Percentiles rank a stretch among this genome's conserved stretches.
Conservation (phyloP, 192 early-diverging fungal genomes). For the Gamsiella multidivaricata region DNA sequence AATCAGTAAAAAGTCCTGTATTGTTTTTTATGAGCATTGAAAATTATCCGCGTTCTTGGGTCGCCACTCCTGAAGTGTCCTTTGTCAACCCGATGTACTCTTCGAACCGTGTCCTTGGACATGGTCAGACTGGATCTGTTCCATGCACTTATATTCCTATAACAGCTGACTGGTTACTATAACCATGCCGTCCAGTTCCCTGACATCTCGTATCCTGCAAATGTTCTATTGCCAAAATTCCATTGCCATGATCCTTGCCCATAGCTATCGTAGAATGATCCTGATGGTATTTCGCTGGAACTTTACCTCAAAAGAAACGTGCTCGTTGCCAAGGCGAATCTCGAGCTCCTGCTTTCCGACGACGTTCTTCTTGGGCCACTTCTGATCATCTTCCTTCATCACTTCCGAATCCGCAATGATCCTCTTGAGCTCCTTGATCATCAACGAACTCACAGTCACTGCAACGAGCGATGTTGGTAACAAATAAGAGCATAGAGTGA, state of each 20-base stretch:
- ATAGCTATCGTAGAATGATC: neutral
- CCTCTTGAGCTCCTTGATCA: slow-evolving; percentile 89
- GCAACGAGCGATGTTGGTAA: neutral
- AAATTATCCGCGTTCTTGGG: too few species aligned
- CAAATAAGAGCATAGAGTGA: neutral
- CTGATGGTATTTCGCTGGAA: neutral
- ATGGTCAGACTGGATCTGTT: too few species aligned
- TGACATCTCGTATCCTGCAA: too few species aligned
- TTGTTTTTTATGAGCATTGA: too few species aligned
- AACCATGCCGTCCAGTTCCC: too few species aligned
- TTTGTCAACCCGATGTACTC: too few species aligned
- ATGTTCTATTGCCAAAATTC: neutral
- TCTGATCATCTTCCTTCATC: slow-evolving; percentile 91
- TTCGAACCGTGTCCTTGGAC: too few species aligned
- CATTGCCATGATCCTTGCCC: neutral
- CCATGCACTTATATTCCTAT: too few species aligned
- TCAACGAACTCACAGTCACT: slow-evolving; percentile 82
- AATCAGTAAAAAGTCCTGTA: too few species aligned
- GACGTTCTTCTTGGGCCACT: slow-evolving; percentile 92
- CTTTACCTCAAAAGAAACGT: slow-evolving; percentile 90
- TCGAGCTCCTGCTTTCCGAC: slow-evolving; percentile 96
- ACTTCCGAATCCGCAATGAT: slow-evolving; percentile 92
- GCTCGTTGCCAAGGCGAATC: slow-evolving; percentile 88
- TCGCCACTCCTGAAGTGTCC: too few species aligned
- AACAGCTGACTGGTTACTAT: too few species aligned